Conservation (phyloP, 495 filamentous ascomycete species). For the Xylaria scruposa region DNA sequence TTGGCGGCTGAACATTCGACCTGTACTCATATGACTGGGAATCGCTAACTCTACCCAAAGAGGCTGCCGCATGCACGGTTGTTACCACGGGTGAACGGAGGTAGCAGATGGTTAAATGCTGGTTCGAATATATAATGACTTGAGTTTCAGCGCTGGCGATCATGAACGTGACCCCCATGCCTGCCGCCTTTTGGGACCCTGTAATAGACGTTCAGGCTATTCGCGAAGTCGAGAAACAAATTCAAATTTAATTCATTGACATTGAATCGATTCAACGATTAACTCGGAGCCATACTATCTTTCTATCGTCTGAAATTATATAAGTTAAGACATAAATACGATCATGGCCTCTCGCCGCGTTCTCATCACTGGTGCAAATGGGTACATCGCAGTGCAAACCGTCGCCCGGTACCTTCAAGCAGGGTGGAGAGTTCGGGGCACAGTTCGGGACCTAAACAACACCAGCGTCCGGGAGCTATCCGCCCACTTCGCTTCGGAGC, state of each 20-base stretch:
- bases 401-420: conserved; percentile 71
- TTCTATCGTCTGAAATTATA: not conserved
- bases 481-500: conserved; percentile 48
- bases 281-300: not conserved
- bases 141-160: not conserved
- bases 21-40: not conserved
- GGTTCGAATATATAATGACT: not conserved
- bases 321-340: not conserved
- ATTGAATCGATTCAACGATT: not conserved
- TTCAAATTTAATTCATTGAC: not conserved
- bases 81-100: not conserved
- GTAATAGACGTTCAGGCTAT: not conserved
- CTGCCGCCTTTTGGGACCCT: not conserved
- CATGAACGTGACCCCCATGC: not conserved
- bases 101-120: not conserved
- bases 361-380: conserved; percentile 56
- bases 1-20: not conserved
- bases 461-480: conserved; percentile 64
- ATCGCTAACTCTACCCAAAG: no score
- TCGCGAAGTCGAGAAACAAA: not conserved
- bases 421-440: conserved; percentile 74
- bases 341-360: conserved; percentile 38
- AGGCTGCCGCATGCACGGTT: not conserved
- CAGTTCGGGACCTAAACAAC: conserved; percentile 69
- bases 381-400: conserved; percentile 53